Percentiles rank a stretch among this genome's conserved stretches.
Evolutionary conservation across 306 rosid species (phyloP).

Genomic region (Morella rubra): DNA sequence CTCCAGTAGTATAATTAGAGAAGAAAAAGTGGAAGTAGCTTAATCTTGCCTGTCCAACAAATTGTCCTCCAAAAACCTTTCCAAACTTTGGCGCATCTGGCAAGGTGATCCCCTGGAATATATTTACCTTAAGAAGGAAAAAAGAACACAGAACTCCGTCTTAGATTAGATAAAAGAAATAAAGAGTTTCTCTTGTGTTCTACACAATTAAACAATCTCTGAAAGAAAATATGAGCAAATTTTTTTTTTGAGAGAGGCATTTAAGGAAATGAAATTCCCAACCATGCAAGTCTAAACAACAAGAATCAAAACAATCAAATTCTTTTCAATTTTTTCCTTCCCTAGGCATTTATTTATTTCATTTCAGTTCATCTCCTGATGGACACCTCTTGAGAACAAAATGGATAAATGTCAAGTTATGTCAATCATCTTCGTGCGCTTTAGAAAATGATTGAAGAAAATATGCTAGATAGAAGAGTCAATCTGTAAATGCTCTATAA

Average conservation of each 20-base stretch:
- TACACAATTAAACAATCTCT: not conserved
- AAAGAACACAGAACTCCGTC: not conserved
- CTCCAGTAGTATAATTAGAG: not conserved
- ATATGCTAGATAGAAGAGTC: conserved; percentile 1
- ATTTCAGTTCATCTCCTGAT: not conserved
- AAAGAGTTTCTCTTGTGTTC: no score
- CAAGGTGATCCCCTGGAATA: conserved; percentile 82
- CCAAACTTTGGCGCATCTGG: conserved; percentile 80
- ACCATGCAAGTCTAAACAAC: not conserved
- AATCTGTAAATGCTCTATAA: not conserved
- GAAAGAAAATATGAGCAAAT: not conserved
- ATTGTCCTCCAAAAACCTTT: conserved; percentile 90
- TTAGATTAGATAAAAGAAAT: no score
- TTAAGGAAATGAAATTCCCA: not conserved
- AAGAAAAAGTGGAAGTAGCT: conserved; percentile 20
- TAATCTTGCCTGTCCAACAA: conserved; percentile 80
- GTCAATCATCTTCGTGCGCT: not conserved
- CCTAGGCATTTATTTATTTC: not conserved
- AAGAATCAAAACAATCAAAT: not conserved
- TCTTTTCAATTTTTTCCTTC: not conserved
- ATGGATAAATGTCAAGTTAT: not conserved
- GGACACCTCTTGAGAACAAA: not conserved
- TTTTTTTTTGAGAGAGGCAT: not conserved
- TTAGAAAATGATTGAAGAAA: not conserved
- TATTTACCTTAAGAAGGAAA: conserved; percentile 57